These are phyloP conservation scores for Hyphodiscus sp. DNA, from an alignment of 2,329 filamentous ascomycete genomes.

Conservation along the genomic window DNA sequence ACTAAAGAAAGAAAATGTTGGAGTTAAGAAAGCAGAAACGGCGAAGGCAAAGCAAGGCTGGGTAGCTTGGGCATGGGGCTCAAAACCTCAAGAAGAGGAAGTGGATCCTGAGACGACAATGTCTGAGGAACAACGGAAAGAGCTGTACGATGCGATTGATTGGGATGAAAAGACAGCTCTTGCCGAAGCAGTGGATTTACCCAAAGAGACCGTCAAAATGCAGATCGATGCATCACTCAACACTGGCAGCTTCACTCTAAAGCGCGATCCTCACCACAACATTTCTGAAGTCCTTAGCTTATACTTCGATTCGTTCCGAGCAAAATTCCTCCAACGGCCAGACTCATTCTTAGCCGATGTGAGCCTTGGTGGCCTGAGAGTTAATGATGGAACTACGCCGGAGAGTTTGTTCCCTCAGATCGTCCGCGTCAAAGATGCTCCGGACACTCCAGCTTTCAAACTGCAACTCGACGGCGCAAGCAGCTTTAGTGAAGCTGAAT, in stretches of 20 bases:
- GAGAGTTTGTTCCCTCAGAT: constrained; percentile 92
- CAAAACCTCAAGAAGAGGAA: constrained; percentile 53
- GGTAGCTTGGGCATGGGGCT: constrained; percentile 88
- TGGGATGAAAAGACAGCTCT: constrained; percentile 96
- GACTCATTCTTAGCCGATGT: constrained; percentile 87
- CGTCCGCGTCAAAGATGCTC: constrained; percentile 87
- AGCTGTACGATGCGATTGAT: constrained; percentile 95
- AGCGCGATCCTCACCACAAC: constrained; percentile 73
- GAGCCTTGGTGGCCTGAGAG: constrained; percentile 83
- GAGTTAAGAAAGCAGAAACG: constrained; percentile 65
- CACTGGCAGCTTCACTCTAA: constrained; percentile 92
- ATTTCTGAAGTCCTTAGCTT: constrained; percentile 78
- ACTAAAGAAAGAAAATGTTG: constrained; percentile 88
- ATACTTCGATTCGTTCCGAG: constrained; percentile 91
- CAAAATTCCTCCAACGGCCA: constrained; percentile 80
- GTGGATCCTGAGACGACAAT: constrained; percentile 77
- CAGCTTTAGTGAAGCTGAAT: constrained; percentile 32
- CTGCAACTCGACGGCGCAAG: constrained; percentile 31
- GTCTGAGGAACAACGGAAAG: constrained; percentile 91
- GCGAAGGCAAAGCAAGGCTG: constrained; percentile 70
- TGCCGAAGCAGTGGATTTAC: constrained; percentile 79
- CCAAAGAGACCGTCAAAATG: constrained; percentile 85
- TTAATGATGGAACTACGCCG: constrained; percentile 93
- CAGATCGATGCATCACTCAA: constrained; percentile 89
- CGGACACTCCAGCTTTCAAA: constrained; percentile 39